These are phyloP conservation scores for Acanthochlamys bracteata DNA, from an alignment of 106 monocot species.

Conservation along the genomic window DNA sequence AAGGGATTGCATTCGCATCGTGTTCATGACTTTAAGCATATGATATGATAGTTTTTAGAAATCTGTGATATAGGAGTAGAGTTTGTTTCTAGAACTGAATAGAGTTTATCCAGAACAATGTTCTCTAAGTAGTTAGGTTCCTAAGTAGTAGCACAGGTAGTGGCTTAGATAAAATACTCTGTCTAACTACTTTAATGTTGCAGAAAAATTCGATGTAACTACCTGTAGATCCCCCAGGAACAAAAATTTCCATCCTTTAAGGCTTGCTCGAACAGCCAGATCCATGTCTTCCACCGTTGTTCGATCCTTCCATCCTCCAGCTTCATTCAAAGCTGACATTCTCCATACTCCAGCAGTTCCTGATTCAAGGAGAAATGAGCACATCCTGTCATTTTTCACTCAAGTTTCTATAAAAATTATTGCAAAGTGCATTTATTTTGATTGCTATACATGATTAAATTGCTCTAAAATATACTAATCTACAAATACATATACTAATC, in stretches of 20 bases:
- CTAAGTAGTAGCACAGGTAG: background rate
- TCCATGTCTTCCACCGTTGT: constrained; percentile 55
- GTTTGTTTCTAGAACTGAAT: too few relatives aligned
- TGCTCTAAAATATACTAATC: background rate
- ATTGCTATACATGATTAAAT: background rate
- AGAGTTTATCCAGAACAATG: too few relatives aligned
- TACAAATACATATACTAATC: background rate
- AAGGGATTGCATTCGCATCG: background rate
- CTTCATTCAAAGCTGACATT: constrained; percentile 35
- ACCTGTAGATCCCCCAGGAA: constrained; percentile 38
- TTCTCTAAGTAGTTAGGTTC: too few relatives aligned
- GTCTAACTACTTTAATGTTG: background rate
- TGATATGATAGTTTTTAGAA: background rate
- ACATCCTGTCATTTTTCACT: background rate
- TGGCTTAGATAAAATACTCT: too few relatives aligned
- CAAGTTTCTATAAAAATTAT: too few relatives aligned
- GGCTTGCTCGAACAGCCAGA: constrained; percentile 45
- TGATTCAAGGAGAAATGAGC: background rate
- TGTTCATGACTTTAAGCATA: background rate
- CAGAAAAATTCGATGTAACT: background rate
- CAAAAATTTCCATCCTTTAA: constrained; percentile 45
- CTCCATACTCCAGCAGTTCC: constrained; percentile 51
- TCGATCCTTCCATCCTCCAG: constrained; percentile 44
- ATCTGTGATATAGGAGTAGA: background rate
- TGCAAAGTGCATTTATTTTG: too few relatives aligned